These are phyloP conservation scores for Asterionellopsis glacialis DNA, from an alignment of 108 stramenopile species.

Conservation along the genomic window DNA sequence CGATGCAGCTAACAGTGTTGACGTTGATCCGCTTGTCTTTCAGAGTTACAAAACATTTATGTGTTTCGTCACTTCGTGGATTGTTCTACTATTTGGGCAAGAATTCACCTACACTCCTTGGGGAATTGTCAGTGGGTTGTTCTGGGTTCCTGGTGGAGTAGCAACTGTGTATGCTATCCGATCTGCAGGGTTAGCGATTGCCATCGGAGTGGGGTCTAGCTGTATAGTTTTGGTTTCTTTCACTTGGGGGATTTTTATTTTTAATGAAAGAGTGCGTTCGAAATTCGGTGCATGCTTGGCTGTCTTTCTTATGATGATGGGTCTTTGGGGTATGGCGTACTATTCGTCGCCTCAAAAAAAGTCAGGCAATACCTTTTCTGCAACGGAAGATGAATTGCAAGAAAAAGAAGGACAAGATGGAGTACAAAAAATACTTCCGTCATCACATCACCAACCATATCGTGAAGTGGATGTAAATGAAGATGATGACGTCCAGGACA, in stretches of 20 bases:
- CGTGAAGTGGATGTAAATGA: background rate
- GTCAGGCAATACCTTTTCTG: background rate
- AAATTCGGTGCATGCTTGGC: constrained; percentile 40
- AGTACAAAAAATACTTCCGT: background rate
- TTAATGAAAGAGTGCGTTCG: constrained; percentile 50
- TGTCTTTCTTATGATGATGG: constrained; percentile 51
- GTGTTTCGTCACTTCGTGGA: constrained; percentile 70
- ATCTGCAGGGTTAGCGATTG: constrained; percentile 56
- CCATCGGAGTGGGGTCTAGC: constrained; percentile 65
- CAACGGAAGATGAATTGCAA: background rate
- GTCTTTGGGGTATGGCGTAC: constrained; percentile 74
- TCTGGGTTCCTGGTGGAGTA: constrained; percentile 58
- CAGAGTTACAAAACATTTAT: constrained; percentile 84
- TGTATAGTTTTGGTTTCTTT: constrained; percentile 66
- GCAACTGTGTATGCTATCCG: constrained; percentile 79
- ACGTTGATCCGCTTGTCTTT: constrained; percentile 82
- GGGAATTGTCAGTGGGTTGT: constrained; percentile 68
- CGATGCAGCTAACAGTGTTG: constrained; percentile 40
- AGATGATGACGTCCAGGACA: background rate
- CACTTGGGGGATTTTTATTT: constrained; percentile 56
- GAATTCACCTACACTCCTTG: constrained; percentile 52
- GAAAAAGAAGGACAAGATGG: background rate
- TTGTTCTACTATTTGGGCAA: constrained; percentile 32
- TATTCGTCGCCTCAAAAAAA: constrained; percentile 38
- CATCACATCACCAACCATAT: background rate